phyloP scores from a whole-genome alignment of 805 yeast species.

The Starmera amethionina region DNA sequence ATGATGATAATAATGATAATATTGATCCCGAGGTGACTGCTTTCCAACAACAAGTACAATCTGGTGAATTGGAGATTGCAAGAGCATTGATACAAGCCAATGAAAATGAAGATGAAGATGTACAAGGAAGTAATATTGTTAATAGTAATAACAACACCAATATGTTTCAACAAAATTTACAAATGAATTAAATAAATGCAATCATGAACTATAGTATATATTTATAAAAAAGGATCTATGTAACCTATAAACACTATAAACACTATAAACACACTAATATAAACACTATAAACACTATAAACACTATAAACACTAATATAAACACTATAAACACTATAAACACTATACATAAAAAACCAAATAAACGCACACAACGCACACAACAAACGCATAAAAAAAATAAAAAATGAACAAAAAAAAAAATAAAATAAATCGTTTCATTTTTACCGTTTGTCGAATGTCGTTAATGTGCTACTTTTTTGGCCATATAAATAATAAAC shows the following conservation, averaged over 20 bases:
- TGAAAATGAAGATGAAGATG: slow-evolving; percentile 13
- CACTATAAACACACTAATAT: neutral
- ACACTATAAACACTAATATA: neutral
- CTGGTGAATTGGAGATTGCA: slow-evolving; percentile 55
- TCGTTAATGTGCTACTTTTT: neutral
- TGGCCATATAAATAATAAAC: neutral
- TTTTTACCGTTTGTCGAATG: neutral
- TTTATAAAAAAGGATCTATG: neutral
- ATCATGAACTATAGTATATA: neutral
- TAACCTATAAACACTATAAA: neutral
- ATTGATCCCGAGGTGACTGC: slow-evolving; percentile 49
- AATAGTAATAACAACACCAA: slow-evolving; percentile 5
- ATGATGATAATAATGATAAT: slow-evolving; percentile 3
- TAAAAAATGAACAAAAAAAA: slow-evolving; percentile 1
- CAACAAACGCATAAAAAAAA: slow-evolving; percentile 1
- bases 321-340: neutral
- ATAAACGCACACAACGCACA: slow-evolving; percentile 1
- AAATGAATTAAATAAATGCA: neutral
- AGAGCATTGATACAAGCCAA: slow-evolving; percentile 56
- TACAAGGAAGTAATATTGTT: slow-evolving; percentile 6
- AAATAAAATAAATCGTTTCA: neutral
- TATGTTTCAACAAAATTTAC: neutral
- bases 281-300: too few species aligned
- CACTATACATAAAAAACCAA: neutral
- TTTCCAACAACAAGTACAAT: slow-evolving; percentile 28